Evolutionary conservation across 2,329 filamentous ascomycete genomes (phyloP).

Genomic region (Hysterium pulicare): DNA sequence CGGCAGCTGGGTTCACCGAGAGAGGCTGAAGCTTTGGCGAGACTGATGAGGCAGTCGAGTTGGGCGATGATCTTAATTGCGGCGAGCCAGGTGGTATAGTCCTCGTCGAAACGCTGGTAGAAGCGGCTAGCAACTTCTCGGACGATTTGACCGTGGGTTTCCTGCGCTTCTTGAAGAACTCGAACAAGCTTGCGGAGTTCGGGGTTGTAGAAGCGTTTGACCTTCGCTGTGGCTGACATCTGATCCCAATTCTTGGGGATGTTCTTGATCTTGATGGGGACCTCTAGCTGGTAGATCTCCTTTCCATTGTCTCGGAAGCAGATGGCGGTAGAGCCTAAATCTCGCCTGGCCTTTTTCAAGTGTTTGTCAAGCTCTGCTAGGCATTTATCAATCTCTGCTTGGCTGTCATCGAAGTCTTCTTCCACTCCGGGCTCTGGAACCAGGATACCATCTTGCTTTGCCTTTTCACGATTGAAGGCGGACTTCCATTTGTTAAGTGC

Average conservation of each 20-base stretch:
- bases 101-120: conserved; percentile 80
- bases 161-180: conserved; percentile 87
- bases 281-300: conserved; percentile 94
- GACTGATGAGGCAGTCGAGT: conserved; percentile 89
- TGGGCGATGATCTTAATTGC: conserved; percentile 89
- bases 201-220: conserved; percentile 91
- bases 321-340: conserved; percentile 67
- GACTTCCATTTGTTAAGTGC: conserved; percentile 82
- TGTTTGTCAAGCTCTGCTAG: conserved; percentile 69
- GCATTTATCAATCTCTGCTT: conserved; percentile 71
- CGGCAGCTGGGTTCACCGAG: conserved; percentile 86
- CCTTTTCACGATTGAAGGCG: conserved; percentile 81
- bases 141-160: conserved; percentile 86
- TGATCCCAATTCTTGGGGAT: conserved; percentile 87
- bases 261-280: conserved; percentile 75
- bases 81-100: conserved; percentile 81
- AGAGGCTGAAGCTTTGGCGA: conserved; percentile 81
- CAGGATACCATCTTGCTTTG: conserved; percentile 73
- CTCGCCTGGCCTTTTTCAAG: conserved; percentile 66
- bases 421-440: conserved; percentile 86
- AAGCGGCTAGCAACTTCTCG: conserved; percentile 82
- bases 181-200: conserved; percentile 80
- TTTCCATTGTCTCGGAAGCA: conserved; percentile 74
- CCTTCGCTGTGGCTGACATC: conserved; percentile 87
- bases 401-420: conserved; percentile 83